phyloP scores from a whole-genome alignment of 1,284 basidiomycete genomes.

The Termitomyces sp. region DNA sequence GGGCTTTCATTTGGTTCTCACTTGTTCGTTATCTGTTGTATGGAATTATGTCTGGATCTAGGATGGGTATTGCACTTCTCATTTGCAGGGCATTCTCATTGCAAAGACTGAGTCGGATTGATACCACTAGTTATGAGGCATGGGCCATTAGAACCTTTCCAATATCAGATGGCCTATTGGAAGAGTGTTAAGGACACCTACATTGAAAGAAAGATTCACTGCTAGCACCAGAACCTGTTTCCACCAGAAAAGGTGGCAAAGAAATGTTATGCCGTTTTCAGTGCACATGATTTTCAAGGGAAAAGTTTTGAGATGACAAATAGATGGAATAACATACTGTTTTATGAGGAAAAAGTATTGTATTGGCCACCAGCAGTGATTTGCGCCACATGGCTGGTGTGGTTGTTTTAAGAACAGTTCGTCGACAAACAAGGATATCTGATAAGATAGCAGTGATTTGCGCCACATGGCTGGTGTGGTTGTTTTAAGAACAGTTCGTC shows the following conservation, averaged over 20 bases:
- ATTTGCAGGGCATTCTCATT: neutral
- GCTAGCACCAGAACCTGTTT: too few species aligned
- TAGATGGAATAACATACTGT: too few species aligned
- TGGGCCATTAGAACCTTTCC: neutral
- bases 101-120: too few species aligned
- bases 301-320: too few species aligned
- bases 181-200: too few species aligned
- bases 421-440: neutral
- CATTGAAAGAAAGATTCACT: too few species aligned
- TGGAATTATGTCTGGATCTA: neutral
- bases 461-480: neutral
- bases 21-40: neutral
- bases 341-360: too few species aligned
- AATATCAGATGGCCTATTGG: too few species aligned
- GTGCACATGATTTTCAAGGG: too few species aligned
- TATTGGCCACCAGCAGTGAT: too few species aligned
- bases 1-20: neutral
- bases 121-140: neutral
- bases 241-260: too few species aligned
- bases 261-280: too few species aligned
- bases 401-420: neutral
- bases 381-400: neutral
- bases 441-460: slow-evolving; percentile 3
- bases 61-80: neutral
- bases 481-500: neutral